Evolutionary conservation across 2,329 filamentous ascomycete species (phyloP).

Genomic region (Colletotrichum sp.): DNA sequence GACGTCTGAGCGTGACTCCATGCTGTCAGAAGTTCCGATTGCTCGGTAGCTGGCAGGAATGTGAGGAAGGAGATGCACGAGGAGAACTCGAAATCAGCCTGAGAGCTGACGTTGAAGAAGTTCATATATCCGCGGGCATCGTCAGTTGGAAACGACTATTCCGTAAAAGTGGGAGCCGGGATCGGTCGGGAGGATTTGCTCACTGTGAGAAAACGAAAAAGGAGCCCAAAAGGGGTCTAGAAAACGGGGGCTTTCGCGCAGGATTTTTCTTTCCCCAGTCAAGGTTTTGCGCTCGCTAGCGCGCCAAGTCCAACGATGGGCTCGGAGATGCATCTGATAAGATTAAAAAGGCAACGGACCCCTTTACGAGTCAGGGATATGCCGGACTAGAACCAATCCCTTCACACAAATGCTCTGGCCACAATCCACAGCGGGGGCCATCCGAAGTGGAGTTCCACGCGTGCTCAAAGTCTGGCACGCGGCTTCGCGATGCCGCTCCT

Average conservation of each 20-base stretch:
- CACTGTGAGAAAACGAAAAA: neutral
- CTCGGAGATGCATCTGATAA: slow-evolving; percentile 19
- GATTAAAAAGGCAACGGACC: neutral
- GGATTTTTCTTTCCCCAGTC: neutral
- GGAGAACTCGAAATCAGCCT: neutral
- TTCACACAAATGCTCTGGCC: neutral
- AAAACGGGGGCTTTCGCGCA: neutral
- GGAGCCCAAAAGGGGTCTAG: neutral
- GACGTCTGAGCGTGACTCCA: slow-evolving; percentile 5
- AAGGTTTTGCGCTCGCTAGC: neutral
- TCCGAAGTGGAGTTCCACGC: slow-evolving; percentile 11
- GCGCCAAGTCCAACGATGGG: slow-evolving; percentile 2
- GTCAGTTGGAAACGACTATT: neutral
- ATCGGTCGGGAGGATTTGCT: neutral
- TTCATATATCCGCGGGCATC: neutral
- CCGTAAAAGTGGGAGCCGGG: neutral
- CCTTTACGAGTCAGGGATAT: slow-evolving; percentile 7
- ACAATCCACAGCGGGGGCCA: slow-evolving; percentile 3
- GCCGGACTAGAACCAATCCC: neutral
- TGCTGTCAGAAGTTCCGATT: neutral
- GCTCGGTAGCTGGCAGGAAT: neutral
- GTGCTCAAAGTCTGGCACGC: neutral
- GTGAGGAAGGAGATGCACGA: neutral
- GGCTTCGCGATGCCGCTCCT: neutral
- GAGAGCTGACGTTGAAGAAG: neutral